phyloP scores from a whole-genome alignment of 441 rosid species.

The Brassica balearica region DNA sequence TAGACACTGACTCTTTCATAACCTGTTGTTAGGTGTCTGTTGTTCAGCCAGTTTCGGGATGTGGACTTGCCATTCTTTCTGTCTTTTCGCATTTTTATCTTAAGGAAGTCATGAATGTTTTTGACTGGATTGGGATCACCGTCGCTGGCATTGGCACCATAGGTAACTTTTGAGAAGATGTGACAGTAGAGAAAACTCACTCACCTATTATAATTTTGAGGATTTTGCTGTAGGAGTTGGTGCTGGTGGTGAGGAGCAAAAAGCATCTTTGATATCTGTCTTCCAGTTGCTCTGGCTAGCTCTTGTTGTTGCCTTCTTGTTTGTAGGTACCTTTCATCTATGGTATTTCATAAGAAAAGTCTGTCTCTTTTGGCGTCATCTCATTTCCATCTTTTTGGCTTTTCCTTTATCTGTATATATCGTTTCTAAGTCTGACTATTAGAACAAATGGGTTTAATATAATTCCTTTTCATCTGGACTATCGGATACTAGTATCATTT shows the following conservation, averaged over 20 bases:
- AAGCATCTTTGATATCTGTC: conserved; percentile 73
- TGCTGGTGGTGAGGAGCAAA: conserved; percentile 97
- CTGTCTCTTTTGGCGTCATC: conserved; percentile 3
- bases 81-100: conserved; percentile 95
- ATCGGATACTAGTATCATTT: too few species aligned
- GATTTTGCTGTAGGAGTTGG: conserved; percentile 75
- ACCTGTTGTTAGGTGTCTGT: conserved; percentile 71
- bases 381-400: too few species aligned
- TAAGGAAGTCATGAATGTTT: conserved; percentile 88
- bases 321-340: conserved; percentile 92
- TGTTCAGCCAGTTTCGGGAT: conserved; percentile 97
- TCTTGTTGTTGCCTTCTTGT: conserved; percentile 77
- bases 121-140: conserved; percentile 97
- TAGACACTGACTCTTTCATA: too few species aligned
- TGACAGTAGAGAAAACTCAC: conserved; percentile 4
- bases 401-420: too few species aligned
- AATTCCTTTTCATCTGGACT: too few species aligned
- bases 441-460: too few species aligned
- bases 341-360: conserved; percentile 27
- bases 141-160: conserved; percentile 95
- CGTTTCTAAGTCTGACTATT: too few species aligned
- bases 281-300: conserved; percentile 90
- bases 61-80: conserved; percentile 94
- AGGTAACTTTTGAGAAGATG: conserved; percentile 52
- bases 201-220: background rate